Percentiles rank a stretch among this genome's conserved stretches.
These are phyloP conservation scores for Galerina sulciceps DNA, from an alignment of 768 basidiomycete species.

Conservation along the genomic window DNA sequence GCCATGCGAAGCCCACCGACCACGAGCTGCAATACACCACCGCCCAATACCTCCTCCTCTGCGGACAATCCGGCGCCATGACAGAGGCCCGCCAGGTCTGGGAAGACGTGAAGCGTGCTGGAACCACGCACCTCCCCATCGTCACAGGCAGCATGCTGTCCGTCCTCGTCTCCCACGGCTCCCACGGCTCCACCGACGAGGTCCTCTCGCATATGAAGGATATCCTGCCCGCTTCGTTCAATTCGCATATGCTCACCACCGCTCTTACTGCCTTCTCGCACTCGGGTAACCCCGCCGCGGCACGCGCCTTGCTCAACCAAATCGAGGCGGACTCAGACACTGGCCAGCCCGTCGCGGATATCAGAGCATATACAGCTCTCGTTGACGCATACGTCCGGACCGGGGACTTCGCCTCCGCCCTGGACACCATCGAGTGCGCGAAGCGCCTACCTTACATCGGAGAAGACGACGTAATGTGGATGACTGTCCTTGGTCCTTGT, in stretches of 20 bases:
- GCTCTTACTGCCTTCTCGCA: slow-evolving; percentile 28
- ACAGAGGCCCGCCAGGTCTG: too few species aligned
- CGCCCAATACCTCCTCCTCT: too few species aligned
- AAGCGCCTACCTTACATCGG: too few species aligned
- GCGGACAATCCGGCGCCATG: too few species aligned
- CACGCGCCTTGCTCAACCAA: slow-evolving; percentile 26
- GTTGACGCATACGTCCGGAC: slow-evolving; percentile 24
- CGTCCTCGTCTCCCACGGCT: slow-evolving; percentile 23
- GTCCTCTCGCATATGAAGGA: slow-evolving; percentile 24
- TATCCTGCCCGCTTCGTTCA: slow-evolving; percentile 27
- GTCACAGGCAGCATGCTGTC: slow-evolving; percentile 28
- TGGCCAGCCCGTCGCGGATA: background rate
- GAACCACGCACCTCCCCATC: slow-evolving; percentile 23
- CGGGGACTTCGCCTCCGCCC: slow-evolving; percentile 27
- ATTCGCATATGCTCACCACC: slow-evolving; percentile 27
- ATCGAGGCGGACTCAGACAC: slow-evolving; percentile 16
- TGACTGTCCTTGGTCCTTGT: slow-evolving; percentile 28
- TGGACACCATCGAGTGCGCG: too few species aligned
- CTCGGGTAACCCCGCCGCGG: slow-evolving; percentile 26
- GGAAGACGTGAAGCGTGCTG: too few species aligned
- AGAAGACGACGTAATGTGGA: slow-evolving; percentile 29
- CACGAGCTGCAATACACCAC: slow-evolving; percentile 21
- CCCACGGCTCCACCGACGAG: slow-evolving; percentile 23
- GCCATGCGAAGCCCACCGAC: background rate
- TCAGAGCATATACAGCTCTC: slow-evolving; percentile 24